Evolutionary conservation across 768 basidiomycete genomes (phyloP).

Genomic region (Leccinum arenicola): DNA sequence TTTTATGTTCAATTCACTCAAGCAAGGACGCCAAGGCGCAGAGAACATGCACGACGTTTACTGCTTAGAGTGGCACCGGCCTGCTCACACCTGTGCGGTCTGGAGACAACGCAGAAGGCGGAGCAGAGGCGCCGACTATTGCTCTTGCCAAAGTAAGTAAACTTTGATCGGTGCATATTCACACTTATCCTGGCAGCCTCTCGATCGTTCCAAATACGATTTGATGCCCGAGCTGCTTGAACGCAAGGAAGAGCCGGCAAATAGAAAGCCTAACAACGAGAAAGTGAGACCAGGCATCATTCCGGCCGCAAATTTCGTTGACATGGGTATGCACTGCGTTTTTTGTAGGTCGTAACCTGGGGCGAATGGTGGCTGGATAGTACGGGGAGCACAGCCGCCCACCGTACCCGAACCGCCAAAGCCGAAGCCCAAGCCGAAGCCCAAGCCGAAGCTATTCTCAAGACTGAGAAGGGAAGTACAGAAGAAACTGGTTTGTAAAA

Average conservation of each 20-base stretch:
- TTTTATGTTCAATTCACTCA: no score
- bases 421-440: constrained; percentile 1
- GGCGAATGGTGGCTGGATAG: constrained; percentile 14
- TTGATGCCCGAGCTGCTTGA: constrained; percentile 7
- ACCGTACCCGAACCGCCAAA: constrained; percentile 10
- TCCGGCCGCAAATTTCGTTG: neutral
- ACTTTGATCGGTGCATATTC: neutral
- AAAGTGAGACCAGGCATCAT: neutral
- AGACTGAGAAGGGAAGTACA: neutral
- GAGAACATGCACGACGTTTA: constrained; percentile 13
- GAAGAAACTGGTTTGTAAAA: neutral
- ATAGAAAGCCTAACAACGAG: neutral
- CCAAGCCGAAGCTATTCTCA: neutral
- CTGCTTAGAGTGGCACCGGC: constrained; percentile 15
- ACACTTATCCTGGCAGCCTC: neutral
- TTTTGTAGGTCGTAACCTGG: constrained; percentile 4
- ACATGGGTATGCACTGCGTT: neutral
- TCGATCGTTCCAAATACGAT: constrained; percentile 16
- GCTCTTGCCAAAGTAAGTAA: constrained; percentile 5
- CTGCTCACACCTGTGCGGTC: constrained; percentile 11
- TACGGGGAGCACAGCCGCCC: constrained; percentile 13
- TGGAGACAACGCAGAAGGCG: constrained; percentile 15
- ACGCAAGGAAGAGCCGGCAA: neutral
- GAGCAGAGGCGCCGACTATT: constrained; percentile 11
- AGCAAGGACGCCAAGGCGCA: constrained; percentile 4